Conservation (phyloP, 2,329 filamentous ascomycete species). For the Penicillium frequentans region DNA sequence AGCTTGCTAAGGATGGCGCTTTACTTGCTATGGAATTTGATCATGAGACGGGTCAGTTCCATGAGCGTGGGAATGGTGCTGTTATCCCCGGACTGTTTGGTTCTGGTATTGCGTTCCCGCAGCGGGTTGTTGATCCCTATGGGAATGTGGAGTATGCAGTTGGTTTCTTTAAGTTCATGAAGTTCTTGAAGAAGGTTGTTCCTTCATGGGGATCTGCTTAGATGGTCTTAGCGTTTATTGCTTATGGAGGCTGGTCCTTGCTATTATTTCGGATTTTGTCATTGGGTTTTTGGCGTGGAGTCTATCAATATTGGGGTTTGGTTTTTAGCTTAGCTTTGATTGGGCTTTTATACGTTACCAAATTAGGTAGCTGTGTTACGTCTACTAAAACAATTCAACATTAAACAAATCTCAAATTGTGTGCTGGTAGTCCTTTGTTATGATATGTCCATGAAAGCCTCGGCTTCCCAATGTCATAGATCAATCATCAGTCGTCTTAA, state of each 20-base stretch:
- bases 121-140: conserved; percentile 59
- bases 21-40: conserved; percentile 31
- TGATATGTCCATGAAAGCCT: neutral
- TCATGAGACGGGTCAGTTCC: conserved; percentile 47
- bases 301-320: neutral
- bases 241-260: neutral
- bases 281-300: neutral
- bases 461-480: neutral
- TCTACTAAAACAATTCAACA: neutral
- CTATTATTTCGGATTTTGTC: neutral
- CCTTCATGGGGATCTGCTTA: conserved; percentile 47
- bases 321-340: neutral
- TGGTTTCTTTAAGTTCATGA: conserved; percentile 67
- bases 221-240: neutral
- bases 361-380: neutral
- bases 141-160: conserved; percentile 64
- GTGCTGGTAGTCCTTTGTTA: too few relatives aligned
- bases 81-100: conserved; percentile 57
- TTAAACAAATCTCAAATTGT: neutral
- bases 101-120: conserved; percentile 65
- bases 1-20: conserved; percentile 39
- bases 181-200: conserved; percentile 56
- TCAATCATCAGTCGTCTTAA: neutral
- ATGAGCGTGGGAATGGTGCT: conserved; percentile 40
- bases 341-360: neutral